Evolutionary conservation across 192 early-diverging fungal genomes (phyloP).

Genomic region (Podila clonocystis): DNA sequence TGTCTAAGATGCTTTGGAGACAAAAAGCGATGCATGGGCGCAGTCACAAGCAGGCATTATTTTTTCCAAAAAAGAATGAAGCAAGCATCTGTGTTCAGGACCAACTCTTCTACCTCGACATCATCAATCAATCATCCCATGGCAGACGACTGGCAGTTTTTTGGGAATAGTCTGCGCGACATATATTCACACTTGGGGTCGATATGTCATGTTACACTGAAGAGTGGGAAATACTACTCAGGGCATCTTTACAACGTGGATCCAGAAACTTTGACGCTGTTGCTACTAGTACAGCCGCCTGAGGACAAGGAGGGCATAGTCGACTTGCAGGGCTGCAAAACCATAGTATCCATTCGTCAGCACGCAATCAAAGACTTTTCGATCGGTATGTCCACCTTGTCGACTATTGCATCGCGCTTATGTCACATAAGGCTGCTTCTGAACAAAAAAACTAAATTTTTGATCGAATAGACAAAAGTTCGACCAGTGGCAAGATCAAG

Average conservation of each 20-base stretch:
- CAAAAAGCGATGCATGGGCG: not conserved
- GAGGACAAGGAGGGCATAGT: not conserved
- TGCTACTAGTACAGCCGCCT: slow-evolving; percentile 13
- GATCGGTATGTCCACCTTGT: not conserved
- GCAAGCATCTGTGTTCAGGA: not conserved
- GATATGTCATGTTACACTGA: slow-evolving; percentile 17
- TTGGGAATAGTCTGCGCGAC: slow-evolving; percentile 20
- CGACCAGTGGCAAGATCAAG: not conserved
- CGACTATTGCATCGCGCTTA: not conserved
- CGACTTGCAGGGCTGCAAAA: not conserved
- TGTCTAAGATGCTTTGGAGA: not conserved
- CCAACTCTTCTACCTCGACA: not conserved
- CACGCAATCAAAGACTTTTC: slow-evolving; percentile 19
- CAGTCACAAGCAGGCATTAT: not conserved
- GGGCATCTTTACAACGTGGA: slow-evolving; percentile 51
- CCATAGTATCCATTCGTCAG: slow-evolving; percentile 21
- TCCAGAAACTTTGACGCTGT: slow-evolving; percentile 34
- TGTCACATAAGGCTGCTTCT: not conserved
- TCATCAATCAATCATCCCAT: slow-evolving; percentile 5
- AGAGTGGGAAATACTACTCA: slow-evolving; percentile 17
- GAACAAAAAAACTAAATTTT: not conserved
- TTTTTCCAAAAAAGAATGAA: not conserved
- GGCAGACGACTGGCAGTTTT: slow-evolving; percentile 25
- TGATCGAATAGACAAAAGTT: slow-evolving; percentile 12
- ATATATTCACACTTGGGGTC: slow-evolving; percentile 26